phyloP scores from a whole-genome alignment of 129 eudicot species.

The Scalesia atractyloides region DNA sequence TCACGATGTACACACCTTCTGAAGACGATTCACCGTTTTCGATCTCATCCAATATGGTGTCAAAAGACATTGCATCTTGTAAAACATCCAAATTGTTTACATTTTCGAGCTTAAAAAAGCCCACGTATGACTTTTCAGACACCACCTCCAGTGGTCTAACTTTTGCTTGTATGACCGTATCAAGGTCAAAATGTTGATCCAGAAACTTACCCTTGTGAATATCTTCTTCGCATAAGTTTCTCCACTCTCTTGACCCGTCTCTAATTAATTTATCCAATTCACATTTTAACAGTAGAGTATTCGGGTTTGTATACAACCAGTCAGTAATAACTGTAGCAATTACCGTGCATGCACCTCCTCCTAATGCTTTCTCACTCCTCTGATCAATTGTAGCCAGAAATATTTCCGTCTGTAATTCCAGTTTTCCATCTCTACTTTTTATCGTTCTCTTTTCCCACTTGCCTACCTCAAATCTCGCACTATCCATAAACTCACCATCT shows the following conservation, averaged over 20 bases:
- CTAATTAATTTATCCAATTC: constrained; percentile 53
- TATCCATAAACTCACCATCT: constrained; percentile 26
- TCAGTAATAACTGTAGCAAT: constrained; percentile 56
- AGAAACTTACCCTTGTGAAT: constrained; percentile 40
- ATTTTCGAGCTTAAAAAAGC: constrained; percentile 55
- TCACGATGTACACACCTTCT: constrained; percentile 51
- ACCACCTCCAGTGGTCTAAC: constrained; percentile 47
- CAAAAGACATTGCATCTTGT: constrained; percentile 65
- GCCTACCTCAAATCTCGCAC: constrained; percentile 59
- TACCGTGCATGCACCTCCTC: constrained; percentile 69
- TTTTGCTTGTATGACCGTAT: constrained; percentile 53
- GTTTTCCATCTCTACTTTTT: constrained; percentile 55
- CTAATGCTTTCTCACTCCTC: constrained; percentile 68
- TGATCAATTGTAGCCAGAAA: constrained; percentile 72
- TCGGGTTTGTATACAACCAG: constrained; percentile 55
- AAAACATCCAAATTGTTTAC: constrained; percentile 35
- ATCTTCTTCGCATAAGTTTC: constrained; percentile 50
- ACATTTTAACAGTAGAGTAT: constrained; percentile 45
- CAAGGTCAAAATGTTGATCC: constrained; percentile 65
- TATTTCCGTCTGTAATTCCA: constrained; percentile 51
- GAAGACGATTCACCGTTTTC: constrained; percentile 30
- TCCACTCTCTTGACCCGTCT: constrained; percentile 61
- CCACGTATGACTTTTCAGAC: constrained; percentile 55
- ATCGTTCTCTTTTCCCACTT: constrained; percentile 51
- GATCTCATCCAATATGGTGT: constrained; percentile 54